Evolutionary conservation across 163 green algal genomes (phyloP), one percentile per base, ranked within the genome.

Genomic region (Coccomyxa subellipsoidea): DNA sequence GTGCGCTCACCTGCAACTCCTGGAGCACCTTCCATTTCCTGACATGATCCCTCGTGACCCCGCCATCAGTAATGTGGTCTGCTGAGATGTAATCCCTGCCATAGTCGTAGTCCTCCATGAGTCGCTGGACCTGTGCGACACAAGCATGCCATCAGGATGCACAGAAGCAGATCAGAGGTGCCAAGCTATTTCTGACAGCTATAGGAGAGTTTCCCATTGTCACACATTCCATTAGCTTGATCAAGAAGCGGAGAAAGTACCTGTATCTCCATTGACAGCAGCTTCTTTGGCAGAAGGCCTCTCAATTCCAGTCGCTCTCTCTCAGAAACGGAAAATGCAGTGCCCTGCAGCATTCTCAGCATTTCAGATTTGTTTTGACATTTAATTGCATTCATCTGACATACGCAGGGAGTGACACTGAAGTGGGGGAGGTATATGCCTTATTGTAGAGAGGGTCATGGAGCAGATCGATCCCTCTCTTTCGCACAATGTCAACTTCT

Each of bases 241-340:
- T n/a, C n/a, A n/a, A n/a, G n/a, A n/a, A n/a, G 47, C 47, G 21
- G 47, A 18, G 23, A 59, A 12, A 1, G 21, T 18, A 92, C 89
- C 90, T 98, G 95, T 40, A 91, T 84, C n/a, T 96, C 84, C 84
- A 98, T 87, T 0, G 87, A 87, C 0, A 94, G 90, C 3, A 91
- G 83, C 0, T 85, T 75, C 5, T 93, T 91, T 18, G 96, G 96
- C 70, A 99, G 88, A 35, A 99, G 88, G 12, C 96, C 96, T 5
- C 96, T 84, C 39, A 99, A 82, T 0, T 92, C 91, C 38, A 99
- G 82, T 0, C 96, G 86, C 81, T 99, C 96, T 0, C 96, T 87
- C 85, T 99, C 96, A 25, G 88, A 79, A 0, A 86, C 34, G 0
- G 89, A 88, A 81, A 98, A 98, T 0, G 92, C 93, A 6, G 93